Evolutionary conservation across 768 basidiomycete species (phyloP).

Genomic region (Dacryopinax spathularia): DNA sequence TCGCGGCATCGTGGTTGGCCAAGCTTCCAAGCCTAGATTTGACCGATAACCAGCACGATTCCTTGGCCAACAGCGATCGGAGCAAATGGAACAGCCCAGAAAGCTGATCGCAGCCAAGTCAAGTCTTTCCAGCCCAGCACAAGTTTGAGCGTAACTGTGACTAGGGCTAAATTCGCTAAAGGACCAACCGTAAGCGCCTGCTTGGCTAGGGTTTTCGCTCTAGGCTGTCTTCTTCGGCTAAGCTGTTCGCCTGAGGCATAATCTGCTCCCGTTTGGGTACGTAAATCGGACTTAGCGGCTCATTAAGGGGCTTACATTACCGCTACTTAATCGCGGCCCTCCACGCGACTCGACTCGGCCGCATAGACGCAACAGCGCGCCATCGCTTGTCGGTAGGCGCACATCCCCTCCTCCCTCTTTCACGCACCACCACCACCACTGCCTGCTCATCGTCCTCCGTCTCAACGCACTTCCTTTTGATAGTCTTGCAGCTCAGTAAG

Average conservation of each 20-base stretch:
- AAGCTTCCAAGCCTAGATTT: background rate
- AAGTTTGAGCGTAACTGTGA: conserved; percentile 5
- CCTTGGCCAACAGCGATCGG: conserved; percentile 7
- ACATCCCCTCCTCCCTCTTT: background rate
- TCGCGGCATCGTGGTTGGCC: background rate
- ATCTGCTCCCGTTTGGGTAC: no score
- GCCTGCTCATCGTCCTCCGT: background rate
- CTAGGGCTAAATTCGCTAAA: no score
- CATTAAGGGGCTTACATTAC: no score
- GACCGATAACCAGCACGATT: conserved; percentile 2
- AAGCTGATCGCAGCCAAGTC: background rate
- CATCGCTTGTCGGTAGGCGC: background rate
- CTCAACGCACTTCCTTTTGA: no score
- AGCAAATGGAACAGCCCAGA: background rate
- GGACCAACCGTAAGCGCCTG: no score
- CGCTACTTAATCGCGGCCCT: no score
- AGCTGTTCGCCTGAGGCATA: no score
- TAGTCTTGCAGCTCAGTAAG: no score
- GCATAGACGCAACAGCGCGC: background rate
- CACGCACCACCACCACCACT: background rate
- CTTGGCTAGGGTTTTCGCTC: no score
- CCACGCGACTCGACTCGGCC: background rate
- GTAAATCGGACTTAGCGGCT: no score
- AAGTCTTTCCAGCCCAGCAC: conserved; percentile 5
- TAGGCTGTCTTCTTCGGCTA: no score